Conservation (phyloP, 108 stramenopile species). For the Nitzschia putrida region DNA sequence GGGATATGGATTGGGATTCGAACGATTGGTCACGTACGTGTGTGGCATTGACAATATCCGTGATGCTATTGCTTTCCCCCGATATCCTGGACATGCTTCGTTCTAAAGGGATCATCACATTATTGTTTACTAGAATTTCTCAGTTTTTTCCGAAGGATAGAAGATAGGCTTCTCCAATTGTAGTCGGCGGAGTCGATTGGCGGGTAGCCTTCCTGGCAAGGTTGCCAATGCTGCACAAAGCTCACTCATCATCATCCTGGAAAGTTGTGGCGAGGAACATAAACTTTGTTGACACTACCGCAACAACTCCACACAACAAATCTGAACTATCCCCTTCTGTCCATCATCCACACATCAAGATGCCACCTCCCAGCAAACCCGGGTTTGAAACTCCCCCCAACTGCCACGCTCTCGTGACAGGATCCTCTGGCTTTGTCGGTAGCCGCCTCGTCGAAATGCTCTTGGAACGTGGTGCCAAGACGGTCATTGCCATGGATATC, state of each 20-base stretch:
- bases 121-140: too few species aligned
- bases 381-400: slow-evolving; percentile 45
- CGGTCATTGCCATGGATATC: slow-evolving; percentile 94
- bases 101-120: too few species aligned
- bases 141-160: too few species aligned
- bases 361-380: slow-evolving; percentile 33
- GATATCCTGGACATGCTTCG: slow-evolving; percentile 95
- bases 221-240: background rate
- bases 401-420: slow-evolving; percentile 78
- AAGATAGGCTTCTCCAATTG: background rate
- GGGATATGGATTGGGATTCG: slow-evolving; percentile 99
- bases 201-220: background rate
- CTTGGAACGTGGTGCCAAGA: slow-evolving; percentile 87
- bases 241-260: background rate
- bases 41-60: slow-evolving; percentile 98
- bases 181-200: background rate
- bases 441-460: slow-evolving; percentile 97
- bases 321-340: background rate
- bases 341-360: background rate
- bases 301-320: background rate
- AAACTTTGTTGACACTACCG: background rate
- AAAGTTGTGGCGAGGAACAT: background rate
- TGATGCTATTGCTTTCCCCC: slow-evolving; percentile 97
- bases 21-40: slow-evolving; percentile 96
- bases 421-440: slow-evolving; percentile 94